Conservation (phyloP, 164 flowering plant genomes). For the Sextonia rubra region DNA sequence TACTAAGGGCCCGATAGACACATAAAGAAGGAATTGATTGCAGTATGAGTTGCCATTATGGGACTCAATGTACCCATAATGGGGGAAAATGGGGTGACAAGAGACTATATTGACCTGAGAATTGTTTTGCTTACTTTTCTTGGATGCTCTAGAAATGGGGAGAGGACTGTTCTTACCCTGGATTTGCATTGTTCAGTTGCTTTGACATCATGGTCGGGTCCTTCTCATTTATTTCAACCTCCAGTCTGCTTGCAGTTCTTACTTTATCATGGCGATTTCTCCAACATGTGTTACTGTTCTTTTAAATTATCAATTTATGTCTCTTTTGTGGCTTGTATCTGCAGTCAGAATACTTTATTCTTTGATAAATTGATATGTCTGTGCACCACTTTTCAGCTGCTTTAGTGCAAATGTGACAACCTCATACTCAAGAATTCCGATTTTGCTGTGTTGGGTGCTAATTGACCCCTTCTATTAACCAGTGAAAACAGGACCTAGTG, state of each 20-base stretch:
- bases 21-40: too few relatives aligned
- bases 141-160: not conserved
- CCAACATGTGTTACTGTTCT: not conserved
- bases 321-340: not conserved
- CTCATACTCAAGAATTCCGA: not conserved
- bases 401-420: not conserved
- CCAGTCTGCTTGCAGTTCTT: not conserved
- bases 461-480: conserved; percentile 19
- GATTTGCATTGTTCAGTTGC: not conserved
- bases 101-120: too few relatives aligned
- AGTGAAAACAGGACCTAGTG: conserved; percentile 92
- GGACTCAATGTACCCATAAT: too few relatives aligned
- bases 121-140: too few relatives aligned
- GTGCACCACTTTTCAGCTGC: not conserved
- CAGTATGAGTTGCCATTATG: too few relatives aligned
- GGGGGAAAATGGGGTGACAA: too few relatives aligned
- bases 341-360: not conserved
- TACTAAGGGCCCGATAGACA: too few relatives aligned
- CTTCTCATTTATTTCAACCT: not conserved
- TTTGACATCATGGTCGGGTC: not conserved
- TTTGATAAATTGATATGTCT: not conserved
- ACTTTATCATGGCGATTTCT: not conserved
- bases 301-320: not conserved
- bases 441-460: not conserved
- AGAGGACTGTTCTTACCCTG: not conserved